Percentiles rank a stretch among this genome's conserved stretches.
phyloP scores from a whole-genome alignment of 352 stramenopile genomes.

The Globisporangium rhizosaccharum region DNA sequence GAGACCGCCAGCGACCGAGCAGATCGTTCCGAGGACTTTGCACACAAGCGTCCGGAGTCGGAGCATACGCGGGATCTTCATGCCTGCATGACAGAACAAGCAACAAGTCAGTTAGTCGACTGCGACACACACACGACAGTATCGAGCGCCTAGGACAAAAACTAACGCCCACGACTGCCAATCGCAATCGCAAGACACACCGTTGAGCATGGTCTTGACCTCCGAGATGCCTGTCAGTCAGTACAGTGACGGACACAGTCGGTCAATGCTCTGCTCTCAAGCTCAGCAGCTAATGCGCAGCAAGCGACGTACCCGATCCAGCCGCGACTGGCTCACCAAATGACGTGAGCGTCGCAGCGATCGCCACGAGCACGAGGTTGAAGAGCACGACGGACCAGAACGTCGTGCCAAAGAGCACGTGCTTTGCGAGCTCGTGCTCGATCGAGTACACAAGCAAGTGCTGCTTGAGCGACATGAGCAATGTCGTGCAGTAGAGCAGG shows the following conservation, averaged over 20 bases:
- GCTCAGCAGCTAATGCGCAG: too few species aligned
- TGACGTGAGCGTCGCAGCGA: slow-evolving; percentile 68
- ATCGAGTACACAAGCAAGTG: slow-evolving; percentile 63
- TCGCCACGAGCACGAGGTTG: slow-evolving; percentile 62
- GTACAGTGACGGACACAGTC: too few species aligned
- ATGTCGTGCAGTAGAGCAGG: slow-evolving; percentile 72
- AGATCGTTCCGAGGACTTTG: slow-evolving; percentile 88
- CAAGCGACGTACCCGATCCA: slow-evolving; percentile 44
- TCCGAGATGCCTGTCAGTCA: slow-evolving; percentile 87
- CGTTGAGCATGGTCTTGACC: slow-evolving; percentile 92
- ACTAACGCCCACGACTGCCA: too few species aligned
- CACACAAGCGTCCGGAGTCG: slow-evolving; percentile 75
- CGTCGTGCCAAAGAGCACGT: slow-evolving; percentile 66
- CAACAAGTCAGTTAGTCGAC: background rate
- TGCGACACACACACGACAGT: too few species aligned
- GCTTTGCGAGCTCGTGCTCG: slow-evolving; percentile 42
- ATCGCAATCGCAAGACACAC: slow-evolving; percentile 17
- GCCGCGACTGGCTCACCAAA: slow-evolving; percentile 74
- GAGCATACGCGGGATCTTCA: slow-evolving; percentile 80
- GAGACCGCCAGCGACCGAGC: slow-evolving; percentile 76
- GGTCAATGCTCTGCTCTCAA: too few species aligned
- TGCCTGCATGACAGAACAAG: slow-evolving; percentile 24
- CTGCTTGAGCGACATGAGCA: slow-evolving; percentile 66
- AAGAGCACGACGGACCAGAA: slow-evolving; percentile 68
- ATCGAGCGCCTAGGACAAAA: too few species aligned